Conservation (phyloP, 2,329 filamentous ascomycete species). For the Ceratocystis huliohia region DNA sequence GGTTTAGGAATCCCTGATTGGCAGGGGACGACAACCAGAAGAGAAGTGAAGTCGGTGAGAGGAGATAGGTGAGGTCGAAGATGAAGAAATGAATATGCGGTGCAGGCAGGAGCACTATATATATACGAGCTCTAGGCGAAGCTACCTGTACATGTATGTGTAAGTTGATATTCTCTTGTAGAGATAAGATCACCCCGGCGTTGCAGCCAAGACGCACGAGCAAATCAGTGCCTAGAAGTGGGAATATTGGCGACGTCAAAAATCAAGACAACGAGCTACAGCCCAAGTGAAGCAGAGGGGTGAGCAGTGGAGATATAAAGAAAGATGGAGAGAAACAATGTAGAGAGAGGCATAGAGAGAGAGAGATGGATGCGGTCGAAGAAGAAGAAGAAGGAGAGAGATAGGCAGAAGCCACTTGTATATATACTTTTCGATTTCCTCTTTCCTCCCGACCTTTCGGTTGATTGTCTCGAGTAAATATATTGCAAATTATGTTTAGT, state of each 20-base stretch:
- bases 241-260: background rate
- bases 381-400: background rate
- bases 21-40: background rate
- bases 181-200: background rate
- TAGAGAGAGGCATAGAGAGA: background rate
- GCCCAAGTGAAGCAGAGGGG: background rate
- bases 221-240: background rate
- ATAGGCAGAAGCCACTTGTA: background rate
- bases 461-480: background rate
- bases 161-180: background rate
- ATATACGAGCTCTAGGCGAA: background rate
- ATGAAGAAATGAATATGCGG: background rate
- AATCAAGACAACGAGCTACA: background rate
- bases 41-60: background rate
- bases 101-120: too few species aligned
- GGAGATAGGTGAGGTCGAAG: background rate
- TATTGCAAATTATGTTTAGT: too few species aligned
- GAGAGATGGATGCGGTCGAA: background rate
- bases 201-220: slow-evolving; percentile 2
- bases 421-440: background rate
- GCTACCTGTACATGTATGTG: background rate
- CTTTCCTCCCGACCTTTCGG: background rate
- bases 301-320: background rate
- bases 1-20: background rate
- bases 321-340: background rate